Evolutionary conservation across 805 yeast genomes (phyloP).

Genomic region (Schizosaccharomyces lindneri): DNA sequence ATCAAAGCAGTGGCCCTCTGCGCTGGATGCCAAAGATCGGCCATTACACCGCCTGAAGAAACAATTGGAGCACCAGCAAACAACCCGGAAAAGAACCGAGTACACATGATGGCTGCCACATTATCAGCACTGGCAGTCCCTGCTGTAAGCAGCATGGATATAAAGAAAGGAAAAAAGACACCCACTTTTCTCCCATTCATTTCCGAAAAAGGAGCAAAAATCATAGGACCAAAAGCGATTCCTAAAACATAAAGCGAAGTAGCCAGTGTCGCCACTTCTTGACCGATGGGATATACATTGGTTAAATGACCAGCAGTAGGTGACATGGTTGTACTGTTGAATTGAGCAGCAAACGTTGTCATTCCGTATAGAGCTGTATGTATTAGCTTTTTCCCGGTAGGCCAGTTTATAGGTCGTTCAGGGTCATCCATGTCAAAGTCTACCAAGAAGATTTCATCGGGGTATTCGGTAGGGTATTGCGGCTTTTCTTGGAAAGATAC

Average conservation of each 20-base stretch:
- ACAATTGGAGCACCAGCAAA: slow-evolving; percentile 16
- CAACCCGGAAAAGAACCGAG: slow-evolving; percentile 35
- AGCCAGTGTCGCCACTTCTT: slow-evolving; percentile 43
- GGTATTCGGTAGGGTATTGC: too few species aligned
- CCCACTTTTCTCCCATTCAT: slow-evolving; percentile 10
- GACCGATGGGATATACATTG: slow-evolving; percentile 30
- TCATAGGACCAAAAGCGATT: slow-evolving; percentile 62
- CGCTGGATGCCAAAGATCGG: neutral
- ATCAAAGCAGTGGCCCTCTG: neutral
- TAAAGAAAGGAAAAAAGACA: slow-evolving; percentile 12
- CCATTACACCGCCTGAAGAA: neutral
- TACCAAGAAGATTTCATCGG: too few species aligned
- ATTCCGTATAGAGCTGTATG: neutral
- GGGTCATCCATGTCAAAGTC: neutral
- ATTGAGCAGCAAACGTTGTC: slow-evolving; percentile 11
- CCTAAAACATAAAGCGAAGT: slow-evolving; percentile 49
- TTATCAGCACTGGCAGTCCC: neutral
- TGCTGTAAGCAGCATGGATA: slow-evolving; percentile 12
- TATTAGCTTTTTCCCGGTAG: neutral
- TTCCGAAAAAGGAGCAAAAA: slow-evolving; percentile 66
- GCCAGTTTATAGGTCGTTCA: neutral
- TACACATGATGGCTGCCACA: neutral
- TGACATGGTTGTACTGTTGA: slow-evolving; percentile 34
- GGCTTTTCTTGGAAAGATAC: too few species aligned
- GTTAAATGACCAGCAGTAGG: slow-evolving; percentile 30